A percentile compares a stretch with the other conserved stretches of the same genome.
Evolutionary conservation across 768 basidiomycete genomes (phyloP).

Genomic region (Suillus fuscotomentosus): DNA sequence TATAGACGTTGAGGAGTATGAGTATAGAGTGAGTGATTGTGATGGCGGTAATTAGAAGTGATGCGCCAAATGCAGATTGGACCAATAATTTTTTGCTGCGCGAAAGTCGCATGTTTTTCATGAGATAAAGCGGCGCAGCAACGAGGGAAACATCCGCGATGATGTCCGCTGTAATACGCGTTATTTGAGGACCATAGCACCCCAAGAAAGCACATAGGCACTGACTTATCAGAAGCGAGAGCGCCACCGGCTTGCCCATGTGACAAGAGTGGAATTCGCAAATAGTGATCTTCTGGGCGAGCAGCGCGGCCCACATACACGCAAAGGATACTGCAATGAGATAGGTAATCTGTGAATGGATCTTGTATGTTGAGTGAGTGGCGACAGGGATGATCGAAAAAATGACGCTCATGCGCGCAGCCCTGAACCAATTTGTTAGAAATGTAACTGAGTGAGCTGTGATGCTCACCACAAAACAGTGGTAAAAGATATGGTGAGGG

Average conservation of each 20-base stretch:
- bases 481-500: slow-evolving; percentile 12
- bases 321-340: slow-evolving; percentile 15
- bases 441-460: neutral
- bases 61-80: slow-evolving; percentile 17
- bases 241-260: slow-evolving; percentile 3
- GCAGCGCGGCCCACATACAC: slow-evolving; percentile 22
- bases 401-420: slow-evolving; percentile 23
- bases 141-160: slow-evolving; percentile 21
- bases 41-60: slow-evolving; percentile 17
- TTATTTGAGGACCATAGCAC: neutral
- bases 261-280: slow-evolving; percentile 8
- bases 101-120: slow-evolving; percentile 7
- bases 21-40: slow-evolving; percentile 16
- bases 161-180: slow-evolving; percentile 15
- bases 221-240: slow-evolving; percentile 24
- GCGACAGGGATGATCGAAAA: slow-evolving; percentile 20
- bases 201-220: neutral
- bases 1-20: slow-evolving; percentile 1
- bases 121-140: slow-evolving; percentile 15
- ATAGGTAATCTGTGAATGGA: slow-evolving; percentile 5
- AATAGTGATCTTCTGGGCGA: slow-evolving; percentile 15
- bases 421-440: slow-evolving; percentile 14
- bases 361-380: slow-evolving; percentile 8
- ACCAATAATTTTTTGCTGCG: slow-evolving; percentile 17
- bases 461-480: slow-evolving; percentile 20